A percentile compares a stretch with the other conserved stretches of the same genome.
These are phyloP conservation scores for Berberis vulgaris DNA, from an alignment of 164 flowering plant species.

Conservation along the genomic window DNA sequence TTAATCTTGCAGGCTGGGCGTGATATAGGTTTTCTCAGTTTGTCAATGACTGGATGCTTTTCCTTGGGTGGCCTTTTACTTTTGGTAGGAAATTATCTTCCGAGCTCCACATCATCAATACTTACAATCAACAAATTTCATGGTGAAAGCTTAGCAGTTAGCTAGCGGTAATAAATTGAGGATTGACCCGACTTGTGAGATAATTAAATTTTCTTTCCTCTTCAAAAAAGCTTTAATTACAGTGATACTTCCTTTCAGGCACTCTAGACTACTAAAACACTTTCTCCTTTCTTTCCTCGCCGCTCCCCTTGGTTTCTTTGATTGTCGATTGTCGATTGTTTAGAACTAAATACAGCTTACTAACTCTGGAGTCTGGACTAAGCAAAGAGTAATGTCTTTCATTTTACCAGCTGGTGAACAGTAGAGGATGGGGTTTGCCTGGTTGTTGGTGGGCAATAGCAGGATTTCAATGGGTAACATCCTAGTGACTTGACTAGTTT, in stretches of 20 bases:
- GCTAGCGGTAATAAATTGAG: background rate
- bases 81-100: slow-evolving; percentile 16
- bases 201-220: too few relatives aligned
- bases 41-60: slow-evolving; percentile 39
- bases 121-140: too few relatives aligned
- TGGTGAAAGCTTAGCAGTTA: too few relatives aligned
- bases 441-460: slow-evolving; percentile 36
- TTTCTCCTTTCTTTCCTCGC: too few relatives aligned
- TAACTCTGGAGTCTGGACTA: too few relatives aligned
- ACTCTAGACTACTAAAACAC: too few relatives aligned
- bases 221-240: too few relatives aligned
- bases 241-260: too few relatives aligned
- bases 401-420: slow-evolving; percentile 24
- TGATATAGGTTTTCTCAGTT: slow-evolving; percentile 23
- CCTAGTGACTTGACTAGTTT: too few relatives aligned
- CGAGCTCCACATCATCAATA: background rate
- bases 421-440: slow-evolving; percentile 26
- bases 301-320: too few relatives aligned
- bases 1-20: slow-evolving; percentile 17
- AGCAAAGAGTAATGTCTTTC: background rate
- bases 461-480: slow-evolving; percentile 36
- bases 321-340: too few relatives aligned
- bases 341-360: too few relatives aligned
- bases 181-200: background rate
- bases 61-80: slow-evolving; percentile 30